Percentiles rank a stretch among this genome's conserved stretches.
Evolutionary conservation across 2,329 filamentous ascomycete species (phyloP).

Genomic region (Trichoderma atrobrunneum): DNA sequence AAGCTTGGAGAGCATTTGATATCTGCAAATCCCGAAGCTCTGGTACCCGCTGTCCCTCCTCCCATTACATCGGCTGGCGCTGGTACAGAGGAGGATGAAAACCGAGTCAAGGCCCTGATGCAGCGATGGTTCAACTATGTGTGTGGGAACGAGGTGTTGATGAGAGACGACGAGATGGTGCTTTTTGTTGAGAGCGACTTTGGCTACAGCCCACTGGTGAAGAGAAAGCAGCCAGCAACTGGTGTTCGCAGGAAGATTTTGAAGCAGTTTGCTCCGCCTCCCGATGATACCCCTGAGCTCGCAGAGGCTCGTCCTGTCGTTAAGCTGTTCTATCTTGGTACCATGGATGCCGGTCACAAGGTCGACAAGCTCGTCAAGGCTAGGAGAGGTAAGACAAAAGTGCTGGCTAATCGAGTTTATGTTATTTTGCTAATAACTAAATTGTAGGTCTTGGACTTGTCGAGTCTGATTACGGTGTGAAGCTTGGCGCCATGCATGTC

Average conservation of each 20-base stretch:
- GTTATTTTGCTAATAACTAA: slow-evolving; percentile 20
- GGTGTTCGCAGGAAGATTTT: slow-evolving; percentile 91
- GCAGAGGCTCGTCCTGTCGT: slow-evolving; percentile 85
- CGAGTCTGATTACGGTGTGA: slow-evolving; percentile 90
- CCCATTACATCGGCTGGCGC: slow-evolving; percentile 90
- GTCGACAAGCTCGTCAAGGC: slow-evolving; percentile 92
- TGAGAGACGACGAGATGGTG: slow-evolving; percentile 94
- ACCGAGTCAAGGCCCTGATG: slow-evolving; percentile 80
- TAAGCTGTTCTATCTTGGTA: slow-evolving; percentile 91
- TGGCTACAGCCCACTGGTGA: slow-evolving; percentile 91
- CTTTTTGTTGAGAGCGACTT: slow-evolving; percentile 99
- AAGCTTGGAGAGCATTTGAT: slow-evolving; percentile 96
- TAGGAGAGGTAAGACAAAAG: slow-evolving; percentile 65
- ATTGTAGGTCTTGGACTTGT: slow-evolving; percentile 78
- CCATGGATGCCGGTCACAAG: slow-evolving; percentile 97
- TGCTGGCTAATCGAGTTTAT: slow-evolving; percentile 15
- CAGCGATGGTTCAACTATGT: slow-evolving; percentile 96
- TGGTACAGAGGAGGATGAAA: slow-evolving; percentile 93
- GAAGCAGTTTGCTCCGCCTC: slow-evolving; percentile 96
- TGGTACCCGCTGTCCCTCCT: slow-evolving; percentile 93
- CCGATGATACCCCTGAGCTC: slow-evolving; percentile 94
- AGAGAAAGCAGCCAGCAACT: slow-evolving; percentile 94
- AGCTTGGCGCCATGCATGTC: slow-evolving; percentile 79
- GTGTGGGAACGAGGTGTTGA: slow-evolving; percentile 86
- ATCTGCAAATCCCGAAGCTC: slow-evolving; percentile 92